A percentile compares a stretch with the other conserved stretches of the same genome.
phyloP scores from a whole-genome alignment of 345 rosid genomes.

The Syzygium oleosum region DNA sequence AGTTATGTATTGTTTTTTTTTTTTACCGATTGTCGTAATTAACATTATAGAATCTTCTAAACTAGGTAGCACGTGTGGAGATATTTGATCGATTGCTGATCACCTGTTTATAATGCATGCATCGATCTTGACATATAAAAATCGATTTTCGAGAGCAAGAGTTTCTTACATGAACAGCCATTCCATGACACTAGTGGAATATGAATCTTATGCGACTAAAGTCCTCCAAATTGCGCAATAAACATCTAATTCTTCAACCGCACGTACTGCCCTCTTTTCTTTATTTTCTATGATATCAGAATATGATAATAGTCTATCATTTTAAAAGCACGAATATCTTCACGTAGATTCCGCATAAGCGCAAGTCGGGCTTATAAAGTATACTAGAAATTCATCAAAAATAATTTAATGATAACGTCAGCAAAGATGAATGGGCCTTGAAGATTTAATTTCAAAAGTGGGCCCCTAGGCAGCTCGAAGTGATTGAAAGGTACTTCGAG shows the following conservation, averaged over 20 bases:
- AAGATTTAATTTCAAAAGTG: neutral
- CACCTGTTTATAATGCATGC: neutral
- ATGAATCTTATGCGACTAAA: neutral
- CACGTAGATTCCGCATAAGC: neutral
- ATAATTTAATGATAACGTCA: neutral
- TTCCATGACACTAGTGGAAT: neutral
- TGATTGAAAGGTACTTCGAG: neutral
- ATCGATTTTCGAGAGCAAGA: neutral
- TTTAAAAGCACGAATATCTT: neutral
- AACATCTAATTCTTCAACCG: neutral
- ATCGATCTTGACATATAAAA: neutral
- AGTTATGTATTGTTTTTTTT: too few relatives aligned
- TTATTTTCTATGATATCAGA: neutral
- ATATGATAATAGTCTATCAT: neutral
- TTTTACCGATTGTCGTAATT: neutral
- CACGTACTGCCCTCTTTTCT: neutral
- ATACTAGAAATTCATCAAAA: too few relatives aligned
- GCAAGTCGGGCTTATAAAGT: neutral
- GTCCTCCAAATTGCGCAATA: neutral
- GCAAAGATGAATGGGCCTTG: neutral
- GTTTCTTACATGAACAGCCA: neutral
- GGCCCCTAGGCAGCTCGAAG: neutral
- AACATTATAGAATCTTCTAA: neutral
- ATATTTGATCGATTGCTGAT: neutral
- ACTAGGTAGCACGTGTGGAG: neutral